A percentile compares a stretch with the other conserved stretches of the same genome.
These are phyloP conservation scores for Monosporozyma yasuniensis DNA, from an alignment of 805 yeast genomes.

Conservation along the genomic window DNA sequence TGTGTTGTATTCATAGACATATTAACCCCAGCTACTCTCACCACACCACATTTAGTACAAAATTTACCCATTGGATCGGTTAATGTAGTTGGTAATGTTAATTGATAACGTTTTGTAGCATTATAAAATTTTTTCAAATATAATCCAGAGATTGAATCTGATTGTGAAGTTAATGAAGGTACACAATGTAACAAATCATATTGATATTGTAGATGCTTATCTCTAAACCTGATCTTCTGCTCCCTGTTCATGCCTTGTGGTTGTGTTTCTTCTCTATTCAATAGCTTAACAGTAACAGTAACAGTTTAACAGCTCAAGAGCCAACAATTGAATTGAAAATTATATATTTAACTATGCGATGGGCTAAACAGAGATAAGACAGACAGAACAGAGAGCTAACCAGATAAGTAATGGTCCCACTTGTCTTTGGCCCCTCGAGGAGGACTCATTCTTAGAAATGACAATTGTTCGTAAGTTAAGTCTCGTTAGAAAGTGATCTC, in stretches of 20 bases:
- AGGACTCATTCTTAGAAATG: too few relatives aligned
- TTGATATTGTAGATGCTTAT: constrained; percentile 20
- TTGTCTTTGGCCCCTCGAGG: too few relatives aligned
- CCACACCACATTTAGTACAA: constrained; percentile 25
- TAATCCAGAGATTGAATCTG: constrained; percentile 22
- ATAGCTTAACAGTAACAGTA: too few relatives aligned
- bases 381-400: too few relatives aligned
- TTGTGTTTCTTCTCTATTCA: background rate
- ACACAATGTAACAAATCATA: constrained; percentile 23
- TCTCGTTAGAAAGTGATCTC: background rate
- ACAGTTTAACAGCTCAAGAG: too few relatives aligned
- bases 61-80: constrained; percentile 18
- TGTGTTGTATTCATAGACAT: constrained; percentile 4
- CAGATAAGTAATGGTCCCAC: too few relatives aligned
- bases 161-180: constrained; percentile 12
- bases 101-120: constrained; percentile 21
- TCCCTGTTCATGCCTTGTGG: constrained; percentile 14
- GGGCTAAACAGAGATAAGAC: too few relatives aligned
- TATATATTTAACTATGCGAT: too few relatives aligned
- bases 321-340: background rate
- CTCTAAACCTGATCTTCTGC: constrained; percentile 21
- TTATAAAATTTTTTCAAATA: constrained; percentile 27
- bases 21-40: constrained; percentile 27
- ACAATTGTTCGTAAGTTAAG: too few relatives aligned
- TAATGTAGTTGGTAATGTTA: constrained; percentile 18